These are phyloP conservation scores for Mycena galericulata DNA, from an alignment of 768 basidiomycete species.

Conservation along the genomic window DNA sequence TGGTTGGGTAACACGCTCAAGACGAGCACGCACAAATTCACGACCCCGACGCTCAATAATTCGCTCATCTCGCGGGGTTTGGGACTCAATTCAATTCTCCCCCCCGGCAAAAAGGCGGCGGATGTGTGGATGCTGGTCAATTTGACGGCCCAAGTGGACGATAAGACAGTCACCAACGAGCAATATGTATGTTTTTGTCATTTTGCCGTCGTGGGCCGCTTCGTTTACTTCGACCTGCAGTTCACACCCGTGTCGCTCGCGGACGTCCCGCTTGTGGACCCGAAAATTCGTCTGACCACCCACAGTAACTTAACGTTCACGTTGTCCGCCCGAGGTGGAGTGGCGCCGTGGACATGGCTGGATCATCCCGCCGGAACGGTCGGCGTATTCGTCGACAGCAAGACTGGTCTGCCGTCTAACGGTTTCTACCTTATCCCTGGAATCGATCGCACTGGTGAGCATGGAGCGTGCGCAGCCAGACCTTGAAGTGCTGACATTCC, in stretches of 20 bases:
- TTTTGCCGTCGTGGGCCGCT: not conserved
- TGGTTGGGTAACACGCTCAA: constrained; percentile 59
- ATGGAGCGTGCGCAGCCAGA: too few species aligned
- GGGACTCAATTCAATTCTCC: constrained; percentile 61
- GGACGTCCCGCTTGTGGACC: constrained; percentile 59
- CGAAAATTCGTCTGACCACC: constrained; percentile 53
- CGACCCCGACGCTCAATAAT: constrained; percentile 63
- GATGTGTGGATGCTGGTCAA: constrained; percentile 67
- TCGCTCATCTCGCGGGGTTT: constrained; percentile 54
- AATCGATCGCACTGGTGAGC: constrained; percentile 62
- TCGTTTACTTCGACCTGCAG: constrained; percentile 40
- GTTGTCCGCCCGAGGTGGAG: constrained; percentile 64
- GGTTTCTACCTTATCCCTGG: constrained; percentile 70
- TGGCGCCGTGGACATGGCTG: constrained; percentile 70
- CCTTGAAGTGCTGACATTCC: not conserved
- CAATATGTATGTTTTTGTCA: constrained; percentile 55
- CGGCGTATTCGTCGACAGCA: constrained; percentile 61
- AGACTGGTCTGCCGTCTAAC: constrained; percentile 57
- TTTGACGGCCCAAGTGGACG: constrained; percentile 57
- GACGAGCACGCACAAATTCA: constrained; percentile 53
- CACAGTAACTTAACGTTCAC: constrained; percentile 57
- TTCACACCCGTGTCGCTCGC: constrained; percentile 66
- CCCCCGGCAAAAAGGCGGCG: constrained; percentile 49
- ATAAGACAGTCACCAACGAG: constrained; percentile 59
- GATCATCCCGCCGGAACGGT: constrained; percentile 68